Conservation (phyloP, 2,329 filamentous ascomycete genomes). For the Fusarium luffae region DNA sequence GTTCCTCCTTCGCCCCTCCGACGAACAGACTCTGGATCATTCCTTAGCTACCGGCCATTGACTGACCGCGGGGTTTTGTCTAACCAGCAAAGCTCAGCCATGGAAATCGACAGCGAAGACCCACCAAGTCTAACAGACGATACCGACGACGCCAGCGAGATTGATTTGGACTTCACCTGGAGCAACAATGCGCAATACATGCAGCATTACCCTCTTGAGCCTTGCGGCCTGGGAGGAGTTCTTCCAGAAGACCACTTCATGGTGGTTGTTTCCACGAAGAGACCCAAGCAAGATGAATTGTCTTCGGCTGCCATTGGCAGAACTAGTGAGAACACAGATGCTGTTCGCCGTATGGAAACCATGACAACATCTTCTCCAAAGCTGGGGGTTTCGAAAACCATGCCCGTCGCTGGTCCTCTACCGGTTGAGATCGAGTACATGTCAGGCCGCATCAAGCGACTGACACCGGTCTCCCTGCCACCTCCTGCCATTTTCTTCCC, state of each 20-base stretch:
- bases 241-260: slow-evolving; percentile 73
- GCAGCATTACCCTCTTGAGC: slow-evolving; percentile 58
- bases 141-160: slow-evolving; percentile 51
- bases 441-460: slow-evolving; percentile 54
- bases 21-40: slow-evolving; percentile 64
- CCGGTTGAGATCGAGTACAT: slow-evolving; percentile 60
- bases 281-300: slow-evolving; percentile 49
- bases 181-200: slow-evolving; percentile 56
- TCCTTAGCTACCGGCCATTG: slow-evolving; percentile 61
- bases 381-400: slow-evolving; percentile 1
- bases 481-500: slow-evolving; percentile 65
- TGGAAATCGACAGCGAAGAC: slow-evolving; percentile 46
- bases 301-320: background rate
- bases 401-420: background rate
- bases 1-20: slow-evolving; percentile 44
- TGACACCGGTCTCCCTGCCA: slow-evolving; percentile 62
- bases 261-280: slow-evolving; percentile 63
- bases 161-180: slow-evolving; percentile 61
- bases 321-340: slow-evolving; percentile 51
- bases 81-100: slow-evolving; percentile 34
- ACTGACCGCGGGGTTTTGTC: slow-evolving; percentile 51
- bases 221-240: slow-evolving; percentile 69
- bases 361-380: slow-evolving; percentile 56
- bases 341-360: slow-evolving; percentile 54
- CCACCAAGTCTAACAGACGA: slow-evolving; percentile 51